Evolutionary conservation across 129 eudicot genomes (phyloP), one percentile per base, ranked within the genome.

Genomic region (Glebionis coronaria): DNA sequence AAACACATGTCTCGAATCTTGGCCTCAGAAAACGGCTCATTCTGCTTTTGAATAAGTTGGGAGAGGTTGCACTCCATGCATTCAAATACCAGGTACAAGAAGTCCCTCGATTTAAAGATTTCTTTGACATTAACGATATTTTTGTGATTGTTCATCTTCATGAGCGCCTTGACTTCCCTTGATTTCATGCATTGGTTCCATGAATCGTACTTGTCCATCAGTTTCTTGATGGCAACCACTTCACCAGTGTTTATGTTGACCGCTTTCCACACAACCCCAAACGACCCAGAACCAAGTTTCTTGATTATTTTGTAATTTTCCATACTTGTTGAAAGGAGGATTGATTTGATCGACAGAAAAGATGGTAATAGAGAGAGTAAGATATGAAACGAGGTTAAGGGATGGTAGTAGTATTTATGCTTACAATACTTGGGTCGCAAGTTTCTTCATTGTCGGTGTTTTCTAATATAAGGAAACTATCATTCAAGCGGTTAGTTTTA

Each of bases 1-100:
- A 47, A 65, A 4, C 59, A 65, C 20, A 65, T 14, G n/a, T 47
- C 10, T 44, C 11, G 45, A 12, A 65, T 47, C 70, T 65, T 56
- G 13, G 21, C 25, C 23, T 65, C 70, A 3, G 59, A 65, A 14
- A 65, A 65, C 16, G 27, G 58, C 5, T 49, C 42, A 7, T 7
- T 35, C 42, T 35, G 42, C 10, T 40, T 3, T 18, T 16, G 1
- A 8, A 19, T 44, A 47, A 47, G 16, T 47, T n/a, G 53, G 53
- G 7, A 51, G 23, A 51, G 56, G 20, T 20, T 51, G 23, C 25
- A 51, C 16, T 52, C 27, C 57, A 52, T 16, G 25, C 7, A 52
- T 25, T 7, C 57, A 12, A 52, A 52, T 16, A 16, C 57, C 27
- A 52, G 2, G 10, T 2, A 52, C 25, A 52, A 52, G 23, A 52